Percentiles rank a stretch among this genome's conserved stretches.
These are phyloP conservation scores for Alternaria sp. DNA, from an alignment of 2,329 filamentous ascomycete species.

Conservation along the genomic window DNA sequence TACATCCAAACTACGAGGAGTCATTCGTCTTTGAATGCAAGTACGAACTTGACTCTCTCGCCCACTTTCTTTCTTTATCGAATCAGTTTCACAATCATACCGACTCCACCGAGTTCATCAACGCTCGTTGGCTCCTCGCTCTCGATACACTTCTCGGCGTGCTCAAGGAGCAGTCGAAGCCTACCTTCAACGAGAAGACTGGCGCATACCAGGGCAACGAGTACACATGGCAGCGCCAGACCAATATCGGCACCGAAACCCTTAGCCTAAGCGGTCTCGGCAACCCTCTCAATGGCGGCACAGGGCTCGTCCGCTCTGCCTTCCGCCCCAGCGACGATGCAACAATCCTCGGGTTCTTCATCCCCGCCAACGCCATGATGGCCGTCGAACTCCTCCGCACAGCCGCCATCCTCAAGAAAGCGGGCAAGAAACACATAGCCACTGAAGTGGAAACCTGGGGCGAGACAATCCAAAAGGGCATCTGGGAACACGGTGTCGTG, in stretches of 20 bases:
- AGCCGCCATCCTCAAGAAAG: constrained; percentile 69
- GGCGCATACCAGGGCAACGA: constrained; percentile 71
- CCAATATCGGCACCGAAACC: constrained; percentile 86
- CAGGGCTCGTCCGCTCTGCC: constrained; percentile 85
- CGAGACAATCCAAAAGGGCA: constrained; percentile 72
- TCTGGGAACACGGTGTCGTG: constrained; percentile 85
- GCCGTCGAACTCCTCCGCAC: constrained; percentile 82
- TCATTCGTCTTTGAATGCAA: constrained; percentile 95
- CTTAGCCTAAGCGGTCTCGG: constrained; percentile 80
- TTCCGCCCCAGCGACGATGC: constrained; percentile 96
- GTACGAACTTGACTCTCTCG: constrained; percentile 95
- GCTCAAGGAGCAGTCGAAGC: constrained; percentile 76
- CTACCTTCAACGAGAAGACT: constrained; percentile 77
- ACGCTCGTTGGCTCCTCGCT: constrained; percentile 77
- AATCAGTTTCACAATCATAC: constrained; percentile 89
- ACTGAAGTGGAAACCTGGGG: constrained; percentile 62
- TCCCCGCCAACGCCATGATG: constrained; percentile 96
- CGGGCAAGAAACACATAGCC: constrained; percentile 61
- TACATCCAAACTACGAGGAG: constrained; percentile 87
- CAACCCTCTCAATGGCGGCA: constrained; percentile 87
- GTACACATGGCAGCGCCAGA: constrained; percentile 87
- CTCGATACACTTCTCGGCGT: constrained; percentile 76
- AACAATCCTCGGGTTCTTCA: constrained; percentile 91
- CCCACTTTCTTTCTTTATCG: constrained; percentile 82
- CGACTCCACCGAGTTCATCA: constrained; percentile 78